Conservation (phyloP, 148 eudicot species). For the Vaccinium myrtillus region DNA sequence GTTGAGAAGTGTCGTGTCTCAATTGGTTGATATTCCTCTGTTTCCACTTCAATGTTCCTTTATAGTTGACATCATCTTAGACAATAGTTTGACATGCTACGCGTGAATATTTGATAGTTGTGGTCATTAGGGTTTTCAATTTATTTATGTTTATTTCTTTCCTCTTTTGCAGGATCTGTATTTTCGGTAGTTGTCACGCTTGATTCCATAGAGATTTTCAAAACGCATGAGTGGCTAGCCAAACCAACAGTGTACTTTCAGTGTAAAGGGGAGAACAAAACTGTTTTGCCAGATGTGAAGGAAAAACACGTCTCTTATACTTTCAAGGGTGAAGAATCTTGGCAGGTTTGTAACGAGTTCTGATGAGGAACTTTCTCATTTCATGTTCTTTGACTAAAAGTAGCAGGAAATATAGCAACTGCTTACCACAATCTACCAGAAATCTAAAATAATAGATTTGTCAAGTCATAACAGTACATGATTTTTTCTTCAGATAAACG, state of each 20-base stretch:
- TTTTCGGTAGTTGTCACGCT: constrained; percentile 51
- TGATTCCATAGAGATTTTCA: constrained; percentile 48
- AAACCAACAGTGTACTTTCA: constrained; percentile 45
- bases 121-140: not conserved
- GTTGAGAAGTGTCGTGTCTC: not conserved
- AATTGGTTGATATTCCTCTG: not conserved
- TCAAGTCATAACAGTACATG: not conserved
- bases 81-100: not conserved
- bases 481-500: not conserved
- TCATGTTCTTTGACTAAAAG: not conserved
- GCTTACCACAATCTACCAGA: not conserved
- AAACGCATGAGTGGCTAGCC: constrained; percentile 46
- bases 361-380: not conserved
- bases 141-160: not conserved
- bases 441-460: not conserved
- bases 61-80: not conserved
- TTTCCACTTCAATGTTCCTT: constrained; percentile 13
- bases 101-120: not conserved
- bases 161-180: constrained; percentile 31
- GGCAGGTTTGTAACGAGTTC: constrained; percentile 51
- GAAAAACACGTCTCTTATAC: constrained; percentile 28
- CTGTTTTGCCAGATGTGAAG: constrained; percentile 57
- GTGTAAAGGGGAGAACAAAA: constrained; percentile 54
- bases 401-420: not conserved
- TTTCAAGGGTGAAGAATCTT: constrained; percentile 68